These are phyloP conservation scores for Penicillium soppii DNA, from an alignment of 495 filamentous ascomycete species.

Conservation along the genomic window DNA sequence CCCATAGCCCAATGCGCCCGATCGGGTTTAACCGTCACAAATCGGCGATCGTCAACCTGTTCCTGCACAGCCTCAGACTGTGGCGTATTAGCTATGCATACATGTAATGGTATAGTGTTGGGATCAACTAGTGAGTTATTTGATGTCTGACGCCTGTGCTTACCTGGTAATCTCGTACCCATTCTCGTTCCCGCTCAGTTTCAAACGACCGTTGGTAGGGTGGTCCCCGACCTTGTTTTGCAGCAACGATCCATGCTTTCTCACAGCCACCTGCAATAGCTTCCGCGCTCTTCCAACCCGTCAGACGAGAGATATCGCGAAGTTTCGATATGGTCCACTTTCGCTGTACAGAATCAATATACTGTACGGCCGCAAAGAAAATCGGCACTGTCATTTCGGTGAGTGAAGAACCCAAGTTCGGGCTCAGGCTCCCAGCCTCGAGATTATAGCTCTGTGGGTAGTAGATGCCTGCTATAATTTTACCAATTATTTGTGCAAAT, in stretches of 20 bases:
- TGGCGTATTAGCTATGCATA: slow-evolving; percentile 8
- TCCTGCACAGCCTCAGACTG: slow-evolving; percentile 23
- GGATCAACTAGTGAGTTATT: not conserved
- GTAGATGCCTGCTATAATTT: slow-evolving; percentile 75
- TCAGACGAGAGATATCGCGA: slow-evolving; percentile 71
- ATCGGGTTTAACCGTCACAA: slow-evolving; percentile 45
- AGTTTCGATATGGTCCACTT: slow-evolving; percentile 73
- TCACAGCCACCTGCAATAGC: slow-evolving; percentile 84
- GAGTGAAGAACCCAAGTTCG: slow-evolving; percentile 75
- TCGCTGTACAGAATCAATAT: slow-evolving; percentile 67
- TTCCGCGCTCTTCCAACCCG: slow-evolving; percentile 81
- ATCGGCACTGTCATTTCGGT: slow-evolving; percentile 76
- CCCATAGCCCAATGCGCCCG: slow-evolving; percentile 59
- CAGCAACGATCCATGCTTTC: slow-evolving; percentile 72
- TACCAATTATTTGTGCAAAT: slow-evolving; percentile 73
- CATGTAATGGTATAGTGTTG: not conserved
- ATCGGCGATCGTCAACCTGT: slow-evolving; percentile 48
- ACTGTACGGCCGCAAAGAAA: slow-evolving; percentile 87
- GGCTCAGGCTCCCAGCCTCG: slow-evolving; percentile 61
- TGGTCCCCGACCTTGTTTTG: slow-evolving; percentile 70
- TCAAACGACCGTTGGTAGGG: slow-evolving; percentile 58
- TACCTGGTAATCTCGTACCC: slow-evolving; percentile 11
- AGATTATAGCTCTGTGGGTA: slow-evolving; percentile 60
- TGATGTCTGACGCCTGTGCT: slow-evolving; percentile 10
- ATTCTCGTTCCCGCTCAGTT: slow-evolving; percentile 13